Evolutionary conservation across 2,329 filamentous ascomycete species (phyloP).

Genomic region (Dothistroma pini): DNA sequence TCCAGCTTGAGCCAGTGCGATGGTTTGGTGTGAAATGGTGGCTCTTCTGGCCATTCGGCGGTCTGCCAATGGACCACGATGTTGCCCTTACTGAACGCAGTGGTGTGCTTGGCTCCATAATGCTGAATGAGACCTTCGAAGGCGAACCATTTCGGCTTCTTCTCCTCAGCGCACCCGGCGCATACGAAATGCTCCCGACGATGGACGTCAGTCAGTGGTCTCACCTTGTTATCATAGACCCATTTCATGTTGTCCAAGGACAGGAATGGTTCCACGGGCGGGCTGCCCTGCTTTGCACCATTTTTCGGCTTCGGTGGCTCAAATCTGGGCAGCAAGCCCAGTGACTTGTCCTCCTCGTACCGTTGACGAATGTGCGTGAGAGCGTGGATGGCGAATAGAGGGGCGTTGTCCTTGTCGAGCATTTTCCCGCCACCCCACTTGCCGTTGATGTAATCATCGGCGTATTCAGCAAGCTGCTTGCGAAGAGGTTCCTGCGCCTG

Average conservation of each 20-base stretch:
- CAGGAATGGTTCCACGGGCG: slow-evolving; percentile 40
- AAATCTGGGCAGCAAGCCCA: slow-evolving; percentile 22
- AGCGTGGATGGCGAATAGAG: slow-evolving; percentile 68
- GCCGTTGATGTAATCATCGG: slow-evolving; percentile 65
- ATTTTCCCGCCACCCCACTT: slow-evolving; percentile 62
- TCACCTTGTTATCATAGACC: slow-evolving; percentile 75
- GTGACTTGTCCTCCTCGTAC: slow-evolving; percentile 43
- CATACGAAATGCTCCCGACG: slow-evolving; percentile 74
- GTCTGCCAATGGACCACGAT: slow-evolving; percentile 71
- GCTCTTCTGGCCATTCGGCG: slow-evolving; percentile 71
- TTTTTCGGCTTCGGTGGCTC: slow-evolving; percentile 14
- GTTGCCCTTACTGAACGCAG: slow-evolving; percentile 63
- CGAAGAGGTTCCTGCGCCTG: slow-evolving; percentile 65
- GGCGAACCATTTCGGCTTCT: slow-evolving; percentile 63
- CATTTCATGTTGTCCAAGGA: slow-evolving; percentile 84
- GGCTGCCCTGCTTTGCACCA: slow-evolving; percentile 17
- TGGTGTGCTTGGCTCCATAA: slow-evolving; percentile 78
- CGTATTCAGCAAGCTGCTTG: slow-evolving; percentile 61
- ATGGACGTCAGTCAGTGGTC: slow-evolving; percentile 61
- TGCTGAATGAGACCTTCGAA: slow-evolving; percentile 80
- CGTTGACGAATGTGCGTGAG: slow-evolving; percentile 55
- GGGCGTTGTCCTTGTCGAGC: slow-evolving; percentile 60
- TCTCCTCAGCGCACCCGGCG: slow-evolving; percentile 58
- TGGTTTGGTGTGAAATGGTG: slow-evolving; percentile 66
- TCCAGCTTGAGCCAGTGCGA: slow-evolving; percentile 22